Conservation (phyloP, 768 basidiomycete species). For the Paxillus ammoniavirescens region DNA sequence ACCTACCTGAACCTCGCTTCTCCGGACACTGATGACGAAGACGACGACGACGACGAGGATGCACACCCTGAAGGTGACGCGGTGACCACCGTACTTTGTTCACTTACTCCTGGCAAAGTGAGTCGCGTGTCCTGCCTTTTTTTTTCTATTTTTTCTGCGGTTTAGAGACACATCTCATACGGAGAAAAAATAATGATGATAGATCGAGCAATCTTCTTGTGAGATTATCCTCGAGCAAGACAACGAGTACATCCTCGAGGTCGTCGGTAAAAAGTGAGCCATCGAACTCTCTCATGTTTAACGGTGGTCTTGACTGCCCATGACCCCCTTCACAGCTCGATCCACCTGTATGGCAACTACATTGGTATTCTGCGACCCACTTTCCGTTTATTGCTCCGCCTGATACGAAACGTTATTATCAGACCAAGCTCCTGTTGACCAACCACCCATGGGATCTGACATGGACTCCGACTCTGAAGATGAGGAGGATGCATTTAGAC, state of each 20-base stretch:
- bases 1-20: constrained; percentile 43
- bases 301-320: constrained; percentile 3
- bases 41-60: constrained; percentile 43
- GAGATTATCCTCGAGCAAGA: constrained; percentile 71
- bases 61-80: constrained; percentile 37
- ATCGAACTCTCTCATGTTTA: neutral
- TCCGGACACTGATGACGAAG: constrained; percentile 43
- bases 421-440: constrained; percentile 56
- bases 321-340: constrained; percentile 41
- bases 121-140: constrained; percentile 12
- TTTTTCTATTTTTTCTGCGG: neutral
- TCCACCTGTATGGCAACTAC: constrained; percentile 85
- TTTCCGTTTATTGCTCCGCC: neutral
- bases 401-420: constrained; percentile 1
- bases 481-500: constrained; percentile 56
- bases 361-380: constrained; percentile 46
- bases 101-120: constrained; percentile 82
- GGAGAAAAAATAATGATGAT: constrained; percentile 7
- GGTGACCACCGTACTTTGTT: constrained; percentile 64
- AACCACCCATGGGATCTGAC: constrained; percentile 50
- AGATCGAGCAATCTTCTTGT: constrained; percentile 77
- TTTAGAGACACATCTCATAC: neutral
- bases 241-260: constrained; percentile 64
- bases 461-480: constrained; percentile 41
- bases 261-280: constrained; percentile 78